Conservation (phyloP, 495 filamentous ascomycete genomes). For the Physcia stellaris region DNA sequence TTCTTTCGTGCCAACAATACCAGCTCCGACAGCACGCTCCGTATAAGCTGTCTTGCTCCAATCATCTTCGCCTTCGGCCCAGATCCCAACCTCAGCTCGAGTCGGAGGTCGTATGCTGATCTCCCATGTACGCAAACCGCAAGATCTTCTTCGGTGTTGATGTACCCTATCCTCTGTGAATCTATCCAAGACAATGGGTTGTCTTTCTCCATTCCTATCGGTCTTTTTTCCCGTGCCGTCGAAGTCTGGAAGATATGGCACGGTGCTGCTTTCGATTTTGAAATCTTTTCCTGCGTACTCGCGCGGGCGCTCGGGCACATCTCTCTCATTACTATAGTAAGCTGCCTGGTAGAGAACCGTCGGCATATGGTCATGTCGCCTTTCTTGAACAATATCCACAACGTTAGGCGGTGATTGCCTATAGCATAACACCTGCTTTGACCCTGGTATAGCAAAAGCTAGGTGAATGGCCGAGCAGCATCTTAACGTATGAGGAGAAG, state of each 20-base stretch:
- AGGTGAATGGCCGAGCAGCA: too few species aligned
- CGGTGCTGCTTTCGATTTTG: conserved; percentile 55
- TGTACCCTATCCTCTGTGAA: conserved; percentile 35
- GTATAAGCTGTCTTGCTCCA: too few species aligned
- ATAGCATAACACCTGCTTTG: neutral
- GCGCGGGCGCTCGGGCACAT: conserved; percentile 64
- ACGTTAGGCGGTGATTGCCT: conserved; percentile 20
- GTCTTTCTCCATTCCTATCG: conserved; percentile 41
- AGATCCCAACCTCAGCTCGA: conserved; percentile 52
- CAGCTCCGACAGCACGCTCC: neutral
- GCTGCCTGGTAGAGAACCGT: conserved; percentile 70
- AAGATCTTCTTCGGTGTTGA: conserved; percentile 28
- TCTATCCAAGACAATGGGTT: conserved; percentile 29
- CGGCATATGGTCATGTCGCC: conserved; percentile 22
- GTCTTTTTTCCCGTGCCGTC: conserved; percentile 46
- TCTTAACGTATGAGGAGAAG: too few species aligned
- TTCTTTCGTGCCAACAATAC: conserved; percentile 12
- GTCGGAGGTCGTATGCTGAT: conserved; percentile 53
- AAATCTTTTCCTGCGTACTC: conserved; percentile 89
- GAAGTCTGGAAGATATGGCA: conserved; percentile 70
- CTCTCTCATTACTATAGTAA: conserved; percentile 72
- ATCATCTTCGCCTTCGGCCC: conserved; percentile 41
- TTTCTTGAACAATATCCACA: conserved; percentile 19
- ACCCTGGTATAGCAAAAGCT: neutral
- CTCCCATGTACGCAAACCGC: conserved; percentile 51